These are phyloP conservation scores for Kregervanrija pseudodelftensis DNA, from an alignment of 805 yeast genomes.

Conservation along the genomic window DNA sequence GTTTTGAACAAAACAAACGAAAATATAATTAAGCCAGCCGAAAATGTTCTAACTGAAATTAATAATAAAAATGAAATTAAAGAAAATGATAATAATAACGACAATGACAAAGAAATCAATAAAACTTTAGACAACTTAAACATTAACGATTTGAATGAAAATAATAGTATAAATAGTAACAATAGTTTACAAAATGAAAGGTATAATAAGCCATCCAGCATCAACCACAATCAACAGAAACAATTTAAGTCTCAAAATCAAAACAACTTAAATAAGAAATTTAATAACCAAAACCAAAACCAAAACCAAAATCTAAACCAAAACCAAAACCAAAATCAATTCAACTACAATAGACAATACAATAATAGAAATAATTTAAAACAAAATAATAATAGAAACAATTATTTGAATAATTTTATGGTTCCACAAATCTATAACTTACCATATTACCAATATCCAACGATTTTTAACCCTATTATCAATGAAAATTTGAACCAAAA, in stretches of 20 bases:
- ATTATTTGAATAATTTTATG: constrained; percentile 16
- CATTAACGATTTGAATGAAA: no score
- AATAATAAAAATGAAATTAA: no score
- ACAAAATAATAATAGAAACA: constrained; percentile 10
- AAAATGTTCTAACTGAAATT: no score
- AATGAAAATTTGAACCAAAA: constrained; percentile 2
- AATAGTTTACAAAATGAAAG: no score
- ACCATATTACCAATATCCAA: no score
- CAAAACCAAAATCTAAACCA: constrained; percentile 6
- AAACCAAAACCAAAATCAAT: constrained; percentile 6
- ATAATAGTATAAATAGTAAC: no score
- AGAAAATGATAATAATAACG: no score
- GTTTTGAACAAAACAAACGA: no score
- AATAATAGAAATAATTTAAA: constrained; percentile 9
- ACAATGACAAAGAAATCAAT: no score
- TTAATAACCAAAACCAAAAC: constrained; percentile 3
- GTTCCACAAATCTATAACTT: constrained; percentile 15
- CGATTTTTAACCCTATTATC: background rate
- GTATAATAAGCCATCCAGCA: constrained; percentile 19
- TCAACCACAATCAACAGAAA: constrained; percentile 22
- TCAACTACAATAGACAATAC: constrained; percentile 4
- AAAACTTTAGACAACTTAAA: no score
- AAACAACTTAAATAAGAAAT: constrained; percentile 1
- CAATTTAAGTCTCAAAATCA: no score
- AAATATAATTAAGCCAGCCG: background rate